Percentiles rank a stretch among this genome's conserved stretches.
Evolutionary conservation across 345 rosid species (phyloP).

Genomic region (Laguncularia racemosa): DNA sequence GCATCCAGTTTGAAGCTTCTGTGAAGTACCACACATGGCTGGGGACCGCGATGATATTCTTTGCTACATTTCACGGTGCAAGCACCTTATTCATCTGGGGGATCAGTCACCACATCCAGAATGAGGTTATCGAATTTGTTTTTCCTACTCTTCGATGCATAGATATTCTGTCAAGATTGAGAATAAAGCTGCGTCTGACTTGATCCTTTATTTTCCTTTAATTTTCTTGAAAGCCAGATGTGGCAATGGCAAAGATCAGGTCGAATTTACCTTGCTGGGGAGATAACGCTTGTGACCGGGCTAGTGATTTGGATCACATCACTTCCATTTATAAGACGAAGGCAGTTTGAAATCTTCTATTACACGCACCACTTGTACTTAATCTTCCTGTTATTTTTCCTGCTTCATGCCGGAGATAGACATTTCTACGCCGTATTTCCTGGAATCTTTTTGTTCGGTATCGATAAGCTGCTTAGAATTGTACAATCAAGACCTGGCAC

Average conservation of each 20-base stretch:
- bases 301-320: conserved; percentile 76
- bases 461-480: conserved; percentile 65
- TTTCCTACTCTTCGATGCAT: not conserved
- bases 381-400: conserved; percentile 54
- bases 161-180: not conserved
- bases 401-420: conserved; percentile 85
- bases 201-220: not conserved
- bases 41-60: conserved; percentile 61
- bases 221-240: conserved; percentile 22
- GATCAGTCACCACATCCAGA: conserved; percentile 56
- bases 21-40: conserved; percentile 80
- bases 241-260: conserved; percentile 81
- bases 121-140: conserved; percentile 35
- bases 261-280: conserved; percentile 71
- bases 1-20: conserved; percentile 75
- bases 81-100: conserved; percentile 75
- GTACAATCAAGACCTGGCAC: conserved; percentile 58
- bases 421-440: conserved; percentile 68
- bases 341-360: conserved; percentile 63
- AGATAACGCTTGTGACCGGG: conserved; percentile 47
- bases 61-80: conserved; percentile 66
- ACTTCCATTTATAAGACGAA: conserved; percentile 78
- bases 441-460: conserved; percentile 68
- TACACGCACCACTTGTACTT: conserved; percentile 71
- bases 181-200: not conserved